phyloP scores from a whole-genome alignment of 2,329 filamentous ascomycete genomes.

The Elsinoe ampelina region DNA sequence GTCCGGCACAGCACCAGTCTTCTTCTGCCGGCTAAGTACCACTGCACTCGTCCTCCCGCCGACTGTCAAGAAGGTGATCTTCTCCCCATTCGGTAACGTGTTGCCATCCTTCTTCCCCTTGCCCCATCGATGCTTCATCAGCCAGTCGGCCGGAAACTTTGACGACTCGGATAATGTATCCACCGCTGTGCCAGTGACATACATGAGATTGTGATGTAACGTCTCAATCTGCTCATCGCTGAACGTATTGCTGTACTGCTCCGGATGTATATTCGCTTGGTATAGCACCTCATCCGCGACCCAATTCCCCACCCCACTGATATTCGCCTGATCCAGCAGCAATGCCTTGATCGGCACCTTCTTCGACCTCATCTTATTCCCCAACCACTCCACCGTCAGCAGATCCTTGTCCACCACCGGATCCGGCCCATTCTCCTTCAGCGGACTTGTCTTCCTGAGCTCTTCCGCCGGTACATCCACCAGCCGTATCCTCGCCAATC shows the following conservation, averaged over 20 bases:
- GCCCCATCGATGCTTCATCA: constrained; percentile 52
- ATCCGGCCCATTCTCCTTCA: constrained; percentile 90
- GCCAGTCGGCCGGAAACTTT: constrained; percentile 75
- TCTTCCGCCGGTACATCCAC: constrained; percentile 69
- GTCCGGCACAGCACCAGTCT: constrained; percentile 52
- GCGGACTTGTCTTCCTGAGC: constrained; percentile 65
- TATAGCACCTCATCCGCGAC: constrained; percentile 93
- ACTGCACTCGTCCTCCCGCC: constrained; percentile 87
- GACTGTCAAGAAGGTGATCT: constrained; percentile 77
- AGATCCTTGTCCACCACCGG: constrained; percentile 72
- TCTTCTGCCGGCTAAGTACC: constrained; percentile 78
- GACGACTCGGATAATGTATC: constrained; percentile 72
- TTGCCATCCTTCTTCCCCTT: constrained; percentile 69
- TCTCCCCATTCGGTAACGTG: constrained; percentile 71
- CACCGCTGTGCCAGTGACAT: constrained; percentile 72
- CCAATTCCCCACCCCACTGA: constrained; percentile 95
- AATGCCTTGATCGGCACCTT: constrained; percentile 84
- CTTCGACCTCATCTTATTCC: constrained; percentile 60
- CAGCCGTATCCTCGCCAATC: constrained; percentile 70
- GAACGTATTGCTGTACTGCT: constrained; percentile 84
- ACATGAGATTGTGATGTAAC: constrained; percentile 63
- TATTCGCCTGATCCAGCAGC: constrained; percentile 75
- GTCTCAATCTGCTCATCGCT: constrained; percentile 58
- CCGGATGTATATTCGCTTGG: constrained; percentile 79
- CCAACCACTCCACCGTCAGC: constrained; percentile 68